phyloP scores from a whole-genome alignment of 495 filamentous ascomycete genomes.

The Podospora tetraspora region DNA sequence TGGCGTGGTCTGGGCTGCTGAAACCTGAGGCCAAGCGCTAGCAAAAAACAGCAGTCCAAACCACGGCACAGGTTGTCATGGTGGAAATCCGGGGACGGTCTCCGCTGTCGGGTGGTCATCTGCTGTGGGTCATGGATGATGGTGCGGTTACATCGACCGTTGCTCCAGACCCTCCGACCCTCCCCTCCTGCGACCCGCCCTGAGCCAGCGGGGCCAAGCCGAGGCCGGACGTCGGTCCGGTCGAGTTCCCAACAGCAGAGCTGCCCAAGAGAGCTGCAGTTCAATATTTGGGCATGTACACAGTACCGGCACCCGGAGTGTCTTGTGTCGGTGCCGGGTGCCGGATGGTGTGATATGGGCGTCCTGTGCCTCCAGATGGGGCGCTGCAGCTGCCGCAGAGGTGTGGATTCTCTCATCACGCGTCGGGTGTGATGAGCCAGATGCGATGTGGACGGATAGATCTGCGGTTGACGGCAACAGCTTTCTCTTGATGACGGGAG shows the following conservation, averaged over 20 bases:
- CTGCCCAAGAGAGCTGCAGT: too few relatives aligned
- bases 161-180: neutral
- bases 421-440: neutral
- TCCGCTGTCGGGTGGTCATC: neutral
- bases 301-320: too few relatives aligned
- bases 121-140: neutral
- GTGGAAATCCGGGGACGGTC: neutral
- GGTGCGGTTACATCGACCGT: neutral
- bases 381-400: neutral
- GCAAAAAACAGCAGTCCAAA: too few relatives aligned
- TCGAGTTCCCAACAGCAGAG: neutral
- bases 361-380: neutral
- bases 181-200: neutral
- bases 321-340: neutral
- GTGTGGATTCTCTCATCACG: neutral
- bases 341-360: neutral
- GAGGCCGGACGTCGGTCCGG: neutral
- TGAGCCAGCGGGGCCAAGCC: neutral
- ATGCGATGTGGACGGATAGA: neutral
- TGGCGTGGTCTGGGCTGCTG: too few relatives aligned
- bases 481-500: neutral
- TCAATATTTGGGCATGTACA: too few relatives aligned
- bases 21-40: too few relatives aligned
- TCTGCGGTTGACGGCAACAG: too few relatives aligned
- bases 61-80: too few relatives aligned